Evolutionary conservation across 2,329 filamentous ascomycete genomes (phyloP).

Genomic region (Aspergillus fructus): DNA sequence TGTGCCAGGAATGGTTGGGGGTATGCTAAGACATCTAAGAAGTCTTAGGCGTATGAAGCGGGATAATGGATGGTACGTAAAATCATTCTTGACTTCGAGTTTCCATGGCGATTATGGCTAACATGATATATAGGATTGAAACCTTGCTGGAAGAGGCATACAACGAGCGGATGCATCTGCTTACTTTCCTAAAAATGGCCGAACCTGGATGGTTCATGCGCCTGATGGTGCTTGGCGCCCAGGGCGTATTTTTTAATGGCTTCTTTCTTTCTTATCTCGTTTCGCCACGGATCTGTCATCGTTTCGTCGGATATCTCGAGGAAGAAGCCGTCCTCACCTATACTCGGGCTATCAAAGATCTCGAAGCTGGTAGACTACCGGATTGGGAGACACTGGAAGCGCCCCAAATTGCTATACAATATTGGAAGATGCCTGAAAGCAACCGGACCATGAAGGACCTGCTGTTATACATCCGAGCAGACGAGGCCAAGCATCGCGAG

Average conservation of each 20-base stretch:
- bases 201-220: constrained; percentile 88
- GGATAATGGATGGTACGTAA: constrained; percentile 76
- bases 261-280: constrained; percentile 88
- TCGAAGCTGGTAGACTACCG: constrained; percentile 80
- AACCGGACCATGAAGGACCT: constrained; percentile 80
- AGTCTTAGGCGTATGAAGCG: constrained; percentile 82
- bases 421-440: constrained; percentile 92
- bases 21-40: constrained; percentile 86
- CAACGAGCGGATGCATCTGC: constrained; percentile 90
- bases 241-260: constrained; percentile 95
- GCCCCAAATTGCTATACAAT: constrained; percentile 84
- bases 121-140: constrained; percentile 66
- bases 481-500: constrained; percentile 85
- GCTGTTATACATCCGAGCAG: constrained; percentile 83
- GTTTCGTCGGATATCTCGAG: constrained; percentile 95
- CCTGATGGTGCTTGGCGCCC: constrained; percentile 83
- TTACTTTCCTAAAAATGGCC: constrained; percentile 90
- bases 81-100: neutral
- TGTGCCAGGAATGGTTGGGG: constrained; percentile 94
- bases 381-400: constrained; percentile 76
- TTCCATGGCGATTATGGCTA: neutral
- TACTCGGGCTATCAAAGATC: constrained; percentile 80
- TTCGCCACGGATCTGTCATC: constrained; percentile 82
- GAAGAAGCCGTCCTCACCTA: constrained; percentile 97
- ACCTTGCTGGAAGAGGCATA: constrained; percentile 85